phyloP scores from a whole-genome alignment of 192 early-diverging fungal species.

The Rhizophagus prolifer region DNA sequence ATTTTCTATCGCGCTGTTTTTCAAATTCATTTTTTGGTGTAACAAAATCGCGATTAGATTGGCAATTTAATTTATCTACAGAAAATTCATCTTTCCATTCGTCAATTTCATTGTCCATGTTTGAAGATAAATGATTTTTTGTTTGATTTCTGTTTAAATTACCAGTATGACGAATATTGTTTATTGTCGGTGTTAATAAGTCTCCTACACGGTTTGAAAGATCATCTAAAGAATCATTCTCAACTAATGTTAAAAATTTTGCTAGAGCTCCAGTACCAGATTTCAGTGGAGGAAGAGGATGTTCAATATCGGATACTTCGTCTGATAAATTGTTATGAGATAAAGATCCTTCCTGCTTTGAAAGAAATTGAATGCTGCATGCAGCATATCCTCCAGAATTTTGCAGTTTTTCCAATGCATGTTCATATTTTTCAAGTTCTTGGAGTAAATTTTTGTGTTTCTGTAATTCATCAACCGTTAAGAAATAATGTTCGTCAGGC shows the following conservation, averaged over 20 bases:
- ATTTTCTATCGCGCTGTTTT: no score
- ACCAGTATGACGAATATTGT: not conserved
- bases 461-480: slow-evolving; percentile 22
- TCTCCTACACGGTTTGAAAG: slow-evolving; percentile 23
- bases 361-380: slow-evolving; percentile 14
- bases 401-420: slow-evolving; percentile 12
- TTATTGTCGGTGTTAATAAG: slow-evolving; percentile 11
- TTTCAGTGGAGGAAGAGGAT: slow-evolving; percentile 13
- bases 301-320: not conserved
- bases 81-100: not conserved
- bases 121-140: not conserved
- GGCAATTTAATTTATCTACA: no score
- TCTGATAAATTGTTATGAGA: not conserved
- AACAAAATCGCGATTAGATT: no score
- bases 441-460: slow-evolving; percentile 10
- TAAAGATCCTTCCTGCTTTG: not conserved
- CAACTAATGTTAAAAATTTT: slow-evolving; percentile 25
- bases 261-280: slow-evolving; percentile 11
- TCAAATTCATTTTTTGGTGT: no score
- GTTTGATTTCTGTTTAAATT: not conserved
- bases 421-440: slow-evolving; percentile 27
- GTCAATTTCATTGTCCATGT: not conserved
- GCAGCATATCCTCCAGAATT: slow-evolving; percentile 18
- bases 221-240: slow-evolving; percentile 23
- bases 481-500: slow-evolving; percentile 25